Evolutionary conservation across 768 basidiomycete genomes (phyloP).

Genomic region (Boletus reticulatus): DNA sequence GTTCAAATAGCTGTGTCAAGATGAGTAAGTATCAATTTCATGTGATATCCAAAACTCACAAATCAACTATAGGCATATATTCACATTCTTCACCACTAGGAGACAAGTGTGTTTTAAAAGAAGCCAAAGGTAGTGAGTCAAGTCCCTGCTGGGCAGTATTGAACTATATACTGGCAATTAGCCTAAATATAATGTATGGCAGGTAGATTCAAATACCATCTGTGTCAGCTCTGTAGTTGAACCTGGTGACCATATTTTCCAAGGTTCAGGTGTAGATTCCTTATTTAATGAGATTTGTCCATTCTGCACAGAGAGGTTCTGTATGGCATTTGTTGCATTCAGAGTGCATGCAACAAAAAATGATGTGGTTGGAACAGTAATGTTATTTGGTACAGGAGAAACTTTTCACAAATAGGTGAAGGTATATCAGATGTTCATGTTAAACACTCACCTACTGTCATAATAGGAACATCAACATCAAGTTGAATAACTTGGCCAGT

Average conservation of each 20-base stretch:
- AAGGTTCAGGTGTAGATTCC: background rate
- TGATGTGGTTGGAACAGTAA: background rate
- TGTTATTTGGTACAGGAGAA: accelerated
- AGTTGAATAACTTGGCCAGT: background rate
- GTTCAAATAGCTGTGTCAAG: background rate
- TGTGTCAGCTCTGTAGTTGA: background rate
- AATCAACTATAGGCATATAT: background rate
- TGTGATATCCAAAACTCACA: background rate
- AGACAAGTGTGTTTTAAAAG: background rate
- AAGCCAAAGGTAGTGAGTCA: background rate
- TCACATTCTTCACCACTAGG: background rate
- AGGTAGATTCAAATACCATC: background rate
- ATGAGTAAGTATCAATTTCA: background rate
- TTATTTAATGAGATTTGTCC: background rate
- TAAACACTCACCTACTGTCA: background rate
- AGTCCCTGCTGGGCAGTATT: background rate
- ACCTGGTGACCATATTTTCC: conserved; percentile 7
- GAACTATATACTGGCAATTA: background rate
- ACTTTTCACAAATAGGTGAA: background rate
- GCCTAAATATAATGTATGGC: background rate
- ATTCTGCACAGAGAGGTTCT: background rate
- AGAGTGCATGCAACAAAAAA: conserved; percentile 9
- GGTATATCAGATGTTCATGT: background rate
- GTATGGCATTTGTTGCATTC: background rate
- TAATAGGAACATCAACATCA: background rate